Evolutionary conservation across 2,329 filamentous ascomycete species (phyloP).

Genomic region (Setomelanomma holmii): DNA sequence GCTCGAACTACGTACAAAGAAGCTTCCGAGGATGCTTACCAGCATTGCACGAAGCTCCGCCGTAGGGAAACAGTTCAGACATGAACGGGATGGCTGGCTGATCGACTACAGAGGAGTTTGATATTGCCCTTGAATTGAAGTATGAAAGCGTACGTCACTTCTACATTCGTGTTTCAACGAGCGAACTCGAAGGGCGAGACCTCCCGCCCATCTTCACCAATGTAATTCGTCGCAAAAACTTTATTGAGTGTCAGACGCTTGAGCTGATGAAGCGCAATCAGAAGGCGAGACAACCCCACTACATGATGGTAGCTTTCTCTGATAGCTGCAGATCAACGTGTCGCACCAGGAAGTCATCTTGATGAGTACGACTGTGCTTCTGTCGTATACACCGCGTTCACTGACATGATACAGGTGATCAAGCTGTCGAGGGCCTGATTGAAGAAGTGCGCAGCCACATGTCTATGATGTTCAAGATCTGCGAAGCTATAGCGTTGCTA

Average conservation of each 20-base stretch:
- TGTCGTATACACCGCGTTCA: neutral
- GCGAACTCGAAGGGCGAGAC: slow-evolving; percentile 66
- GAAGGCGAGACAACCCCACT: slow-evolving; percentile 34
- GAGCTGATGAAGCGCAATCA: slow-evolving; percentile 79
- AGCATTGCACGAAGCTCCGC: slow-evolving; percentile 72
- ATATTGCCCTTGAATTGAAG: slow-evolving; percentile 70
- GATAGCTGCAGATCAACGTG: slow-evolving; percentile 69
- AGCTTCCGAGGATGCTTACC: slow-evolving; percentile 76
- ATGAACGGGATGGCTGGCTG: slow-evolving; percentile 9
- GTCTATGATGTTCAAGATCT: slow-evolving; percentile 79
- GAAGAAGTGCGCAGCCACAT: slow-evolving; percentile 74
- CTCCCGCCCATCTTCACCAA: slow-evolving; percentile 81
- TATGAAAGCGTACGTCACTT: slow-evolving; percentile 82
- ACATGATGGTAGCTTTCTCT: neutral
- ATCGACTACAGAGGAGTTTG: slow-evolving; percentile 52
- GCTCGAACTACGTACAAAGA: slow-evolving; percentile 91
- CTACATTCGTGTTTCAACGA: slow-evolving; percentile 71
- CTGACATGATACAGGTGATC: slow-evolving; percentile 59
- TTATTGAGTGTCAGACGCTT: slow-evolving; percentile 86
- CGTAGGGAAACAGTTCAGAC: slow-evolving; percentile 54
- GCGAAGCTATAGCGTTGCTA: slow-evolving; percentile 83
- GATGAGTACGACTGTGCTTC: slow-evolving; percentile 61
- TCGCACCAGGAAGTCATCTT: slow-evolving; percentile 83
- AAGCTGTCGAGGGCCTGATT: slow-evolving; percentile 74
- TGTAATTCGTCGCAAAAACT: slow-evolving; percentile 72